Evolutionary conservation across 148 eudicot species (phyloP), one percentile per base, ranked within the genome.

Genomic region (Fagopyrum homotropicum): DNA sequence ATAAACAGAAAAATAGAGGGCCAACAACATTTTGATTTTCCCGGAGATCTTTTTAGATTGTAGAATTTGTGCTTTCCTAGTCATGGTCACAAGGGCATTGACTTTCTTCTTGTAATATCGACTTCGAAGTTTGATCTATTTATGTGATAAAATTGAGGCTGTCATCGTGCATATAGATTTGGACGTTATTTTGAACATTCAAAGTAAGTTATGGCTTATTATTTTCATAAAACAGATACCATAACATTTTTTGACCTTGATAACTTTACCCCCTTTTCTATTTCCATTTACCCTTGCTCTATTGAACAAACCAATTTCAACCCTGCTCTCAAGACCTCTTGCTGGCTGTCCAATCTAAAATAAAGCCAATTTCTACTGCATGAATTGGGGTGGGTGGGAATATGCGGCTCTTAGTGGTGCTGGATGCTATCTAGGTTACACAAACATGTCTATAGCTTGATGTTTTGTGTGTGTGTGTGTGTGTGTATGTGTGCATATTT

Each of bases 81-180:
- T 19, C 14, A 10, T 6, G 40, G 40, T 35, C 40, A 35, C 40
- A 35, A 35, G 40, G 40, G 40, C 40, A 35, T 35, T 35, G 40
- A 35, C 40, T 1, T 35, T 35, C 40, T 22, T 22, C 26, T 22
- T 22, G 26, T 22, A 22, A 22, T 22, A 22, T 22, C 26, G 26
- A 22, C 26, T 22, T 22, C 26, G 0, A 22, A 22, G 26, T 22
- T 22, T 22, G 26, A 22, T 22, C 26, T 22, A 22, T 22, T 22
- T 22, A 22, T 22, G 26, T 22, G 26, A 22, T 22, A 56, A 60
- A 60, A 30, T 22, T 26, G 66, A 60, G 10, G 40, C 7, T 60
- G 64, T 59, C 64, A 26, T 60, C 29, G 40, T 60, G 66, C 66
- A 60, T 60, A n/a, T 26, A 60, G 66, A 60, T 60, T 60, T 60